Conservation (phyloP, 139 green algal species). For the Auxenochlorella protothecoides region DNA sequence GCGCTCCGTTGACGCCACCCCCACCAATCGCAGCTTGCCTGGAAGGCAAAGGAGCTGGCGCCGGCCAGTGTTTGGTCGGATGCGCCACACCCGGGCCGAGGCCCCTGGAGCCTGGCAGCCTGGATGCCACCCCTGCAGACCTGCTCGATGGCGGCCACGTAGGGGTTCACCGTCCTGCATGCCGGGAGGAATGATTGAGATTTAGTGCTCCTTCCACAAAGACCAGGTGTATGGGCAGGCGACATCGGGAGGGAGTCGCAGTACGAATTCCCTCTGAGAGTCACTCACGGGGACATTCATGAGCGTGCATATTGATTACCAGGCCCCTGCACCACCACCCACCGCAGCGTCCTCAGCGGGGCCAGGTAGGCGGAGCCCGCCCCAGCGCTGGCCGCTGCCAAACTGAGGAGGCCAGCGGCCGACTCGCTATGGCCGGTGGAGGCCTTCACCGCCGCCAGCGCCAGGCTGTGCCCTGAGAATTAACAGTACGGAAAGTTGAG, state of each 20-base stretch:
- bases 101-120: neutral
- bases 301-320: neutral
- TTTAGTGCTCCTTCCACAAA: too few relatives aligned
- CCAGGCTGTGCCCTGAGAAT: conserved; percentile 10
- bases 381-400: conserved; percentile 11
- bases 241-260: neutral
- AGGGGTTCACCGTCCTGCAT: neutral
- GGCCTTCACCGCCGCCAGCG: conserved; percentile 53
- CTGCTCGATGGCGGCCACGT: neutral
- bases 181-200: neutral
- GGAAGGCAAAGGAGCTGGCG: conserved; percentile 27
- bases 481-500: too few relatives aligned
- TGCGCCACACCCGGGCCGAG: neutral
- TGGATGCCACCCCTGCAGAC: neutral
- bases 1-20: neutral
- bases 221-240: neutral
- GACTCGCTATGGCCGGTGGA: conserved; percentile 64
- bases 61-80: neutral
- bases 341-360: conserved; percentile 6
- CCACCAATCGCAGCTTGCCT: neutral
- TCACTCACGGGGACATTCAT: too few relatives aligned
- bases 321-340: too few relatives aligned
- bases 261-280: too few relatives aligned
- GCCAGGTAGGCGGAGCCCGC: neutral
- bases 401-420: conserved; percentile 47